These are phyloP conservation scores for Tolypocladium inflatum DNA, from an alignment of 2,329 filamentous ascomycete genomes.

Conservation along the genomic window DNA sequence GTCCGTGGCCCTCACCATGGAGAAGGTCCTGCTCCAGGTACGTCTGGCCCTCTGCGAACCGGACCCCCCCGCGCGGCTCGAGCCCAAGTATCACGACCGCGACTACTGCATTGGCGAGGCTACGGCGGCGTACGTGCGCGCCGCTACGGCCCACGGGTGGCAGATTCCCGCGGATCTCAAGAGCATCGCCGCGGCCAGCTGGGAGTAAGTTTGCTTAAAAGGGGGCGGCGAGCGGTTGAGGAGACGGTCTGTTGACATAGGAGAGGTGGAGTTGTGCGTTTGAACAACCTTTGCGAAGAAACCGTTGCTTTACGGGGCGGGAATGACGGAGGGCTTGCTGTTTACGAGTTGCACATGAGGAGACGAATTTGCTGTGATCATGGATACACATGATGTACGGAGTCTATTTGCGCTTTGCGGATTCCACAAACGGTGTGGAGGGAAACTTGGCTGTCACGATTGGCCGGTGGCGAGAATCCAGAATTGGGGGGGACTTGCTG, in stretches of 20 bases:
- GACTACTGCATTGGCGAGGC: conserved; percentile 66
- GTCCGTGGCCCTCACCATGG: conserved; percentile 63
- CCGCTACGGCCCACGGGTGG: conserved; percentile 63
- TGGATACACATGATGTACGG: too few species aligned
- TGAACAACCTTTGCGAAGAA: too few species aligned
- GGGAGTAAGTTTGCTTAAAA: background rate
- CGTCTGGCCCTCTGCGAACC: conserved; percentile 62
- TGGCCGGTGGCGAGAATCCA: too few species aligned
- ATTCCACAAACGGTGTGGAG: too few species aligned
- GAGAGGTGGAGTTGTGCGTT: too few species aligned
- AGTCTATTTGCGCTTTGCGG: too few species aligned
- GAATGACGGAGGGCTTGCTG: too few species aligned
- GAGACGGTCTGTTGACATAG: background rate
- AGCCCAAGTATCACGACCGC: conserved; percentile 10
- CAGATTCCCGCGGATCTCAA: conserved; percentile 53
- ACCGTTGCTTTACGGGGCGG: too few species aligned
- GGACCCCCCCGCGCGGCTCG: conserved; percentile 69
- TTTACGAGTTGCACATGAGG: too few species aligned
- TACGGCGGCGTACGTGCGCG: conserved; percentile 61
- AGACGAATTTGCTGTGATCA: too few species aligned
- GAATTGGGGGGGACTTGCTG: too few species aligned
- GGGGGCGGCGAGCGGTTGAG: background rate
- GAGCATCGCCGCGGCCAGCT: conserved; percentile 19
- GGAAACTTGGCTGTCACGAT: too few species aligned
- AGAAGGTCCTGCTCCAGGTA: conserved; percentile 73